A percentile compares a stretch with the other conserved stretches of the same genome.
phyloP scores from a whole-genome alignment of 768 basidiomycete genomes.

The Mrakia gelida region DNA sequence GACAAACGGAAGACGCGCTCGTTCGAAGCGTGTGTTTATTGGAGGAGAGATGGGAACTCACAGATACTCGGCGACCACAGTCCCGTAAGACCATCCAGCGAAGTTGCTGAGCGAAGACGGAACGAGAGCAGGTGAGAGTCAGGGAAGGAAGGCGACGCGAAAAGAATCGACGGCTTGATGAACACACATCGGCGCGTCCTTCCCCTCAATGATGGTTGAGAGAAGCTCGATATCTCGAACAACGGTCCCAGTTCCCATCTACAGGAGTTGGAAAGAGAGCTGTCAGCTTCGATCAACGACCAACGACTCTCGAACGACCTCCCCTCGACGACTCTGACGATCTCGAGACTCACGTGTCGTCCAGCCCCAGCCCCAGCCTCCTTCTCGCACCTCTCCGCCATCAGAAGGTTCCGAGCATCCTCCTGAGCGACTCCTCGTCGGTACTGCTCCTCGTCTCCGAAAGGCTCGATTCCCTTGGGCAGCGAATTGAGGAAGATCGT shows the following conservation, averaged over 20 bases:
- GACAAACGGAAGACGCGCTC: background rate
- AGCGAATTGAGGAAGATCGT: background rate
- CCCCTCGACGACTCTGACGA: background rate
- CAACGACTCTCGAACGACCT: no score
- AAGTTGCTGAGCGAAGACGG: constrained; percentile 14
- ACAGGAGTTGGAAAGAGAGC: background rate
- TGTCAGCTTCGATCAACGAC: background rate
- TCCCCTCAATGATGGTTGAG: background rate
- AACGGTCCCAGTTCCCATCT: constrained; percentile 29
- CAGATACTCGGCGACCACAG: constrained; percentile 22
- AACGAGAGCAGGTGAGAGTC: background rate
- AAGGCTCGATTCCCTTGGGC: background rate
- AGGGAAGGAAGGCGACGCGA: background rate
- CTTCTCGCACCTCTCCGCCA: constrained; percentile 23
- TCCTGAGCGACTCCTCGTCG: background rate
- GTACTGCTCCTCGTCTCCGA: background rate
- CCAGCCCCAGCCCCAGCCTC: constrained; percentile 10
- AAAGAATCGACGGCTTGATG: background rate
- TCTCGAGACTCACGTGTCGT: constrained; percentile 9
- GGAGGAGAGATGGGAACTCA: background rate
- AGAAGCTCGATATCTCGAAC: constrained; percentile 21
- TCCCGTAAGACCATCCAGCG: constrained; percentile 25
- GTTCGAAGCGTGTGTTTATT: no score
- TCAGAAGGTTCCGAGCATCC: constrained; percentile 15
- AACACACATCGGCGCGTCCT: constrained; percentile 21